Base-by-base conservation (phyloP, 805 yeast species). In the Hanseniaspora opuntiae region DNA sequence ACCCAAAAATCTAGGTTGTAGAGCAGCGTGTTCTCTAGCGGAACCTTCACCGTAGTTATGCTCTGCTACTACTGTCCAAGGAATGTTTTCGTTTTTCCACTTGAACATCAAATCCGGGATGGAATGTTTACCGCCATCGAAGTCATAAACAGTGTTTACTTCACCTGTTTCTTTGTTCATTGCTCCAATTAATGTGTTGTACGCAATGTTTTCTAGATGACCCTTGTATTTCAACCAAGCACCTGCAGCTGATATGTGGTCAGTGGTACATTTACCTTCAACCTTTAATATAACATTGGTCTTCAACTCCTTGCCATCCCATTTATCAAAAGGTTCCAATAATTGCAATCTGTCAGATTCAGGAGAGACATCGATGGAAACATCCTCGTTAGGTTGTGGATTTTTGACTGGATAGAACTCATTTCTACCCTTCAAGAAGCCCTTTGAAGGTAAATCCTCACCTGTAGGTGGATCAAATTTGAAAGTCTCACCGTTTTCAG, bases 11-110 rank as follows among this genome's bases (percentile, higher is more conserved):
- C 94, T 78, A 54, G 97, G 98, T 35, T 93, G 86, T 60, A 93
- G 74, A 16, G 97, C 97, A 45, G 98, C 98, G 64, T 90, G 98
- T 69, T 90, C 98, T 77, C 98, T 85, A 33, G 98, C 97, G 48
- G 97, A 89, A 62, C 98, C 98, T 74, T 90, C 98, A 71, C 98
- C 98, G 65, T 90, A 93, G 71, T 90, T 90, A 67, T 93, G 96
- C 68, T 93, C 98, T 53, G 97, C 97, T 58, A 93, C 84, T 45
- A 93, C 97, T 59, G 81, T 76, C 98, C 98, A 90, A 20, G 94
- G 93, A 61, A 84, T 77, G 17, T 69, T 61, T 57, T 86, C 93
- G 50, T 79, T 73, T 68, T 90, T 89, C 97, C 97, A 93, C 68
- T 85, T 85, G 69, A 82, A 84, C 96, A 93, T 93, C 56, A 89